These are phyloP conservation scores for Aspergillus hiratsukae DNA, from an alignment of 2,329 filamentous ascomycete species.

Conservation along the genomic window DNA sequence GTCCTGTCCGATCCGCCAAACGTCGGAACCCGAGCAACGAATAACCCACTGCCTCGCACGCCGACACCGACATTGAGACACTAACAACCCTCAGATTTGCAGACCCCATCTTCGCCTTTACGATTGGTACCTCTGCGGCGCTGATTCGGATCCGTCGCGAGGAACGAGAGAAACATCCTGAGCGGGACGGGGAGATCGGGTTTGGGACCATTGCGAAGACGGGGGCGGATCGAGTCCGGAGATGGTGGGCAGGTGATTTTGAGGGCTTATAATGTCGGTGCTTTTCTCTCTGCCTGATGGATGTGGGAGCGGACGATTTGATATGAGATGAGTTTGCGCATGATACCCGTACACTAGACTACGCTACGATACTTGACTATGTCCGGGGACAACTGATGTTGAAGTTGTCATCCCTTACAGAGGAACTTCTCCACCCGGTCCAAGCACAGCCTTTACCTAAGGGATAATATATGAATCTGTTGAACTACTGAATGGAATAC, in stretches of 20 bases:
- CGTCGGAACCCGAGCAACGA: not conserved
- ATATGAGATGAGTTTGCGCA: not conserved
- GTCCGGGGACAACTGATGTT: not conserved
- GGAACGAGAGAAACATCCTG: conserved; percentile 45
- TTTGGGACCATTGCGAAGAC: conserved; percentile 25
- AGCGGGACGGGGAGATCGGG: conserved; percentile 30
- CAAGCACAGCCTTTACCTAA: too few species aligned
- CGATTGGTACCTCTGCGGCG: conserved; percentile 51
- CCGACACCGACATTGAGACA: not conserved
- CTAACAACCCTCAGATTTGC: conserved; percentile 35
- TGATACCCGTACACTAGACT: not conserved
- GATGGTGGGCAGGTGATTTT: conserved; percentile 41
- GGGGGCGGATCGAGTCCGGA: conserved; percentile 28
- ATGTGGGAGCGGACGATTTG: not conserved
- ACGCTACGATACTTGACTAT: not conserved
- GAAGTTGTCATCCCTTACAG: too few species aligned
- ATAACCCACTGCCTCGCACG: not conserved
- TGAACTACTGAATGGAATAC: too few species aligned
- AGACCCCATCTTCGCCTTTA: conserved; percentile 51
- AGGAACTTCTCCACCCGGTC: too few species aligned
- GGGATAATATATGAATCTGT: too few species aligned
- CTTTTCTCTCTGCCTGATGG: not conserved
- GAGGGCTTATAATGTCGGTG: conserved; percentile 19
- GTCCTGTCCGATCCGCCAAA: not conserved
- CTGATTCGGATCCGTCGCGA: conserved; percentile 52